Percentiles rank a stretch among this genome's conserved stretches.
Evolutionary conservation across 2,329 filamentous ascomycete genomes (phyloP).

Genomic region (Scleromitrula shiraiana): DNA sequence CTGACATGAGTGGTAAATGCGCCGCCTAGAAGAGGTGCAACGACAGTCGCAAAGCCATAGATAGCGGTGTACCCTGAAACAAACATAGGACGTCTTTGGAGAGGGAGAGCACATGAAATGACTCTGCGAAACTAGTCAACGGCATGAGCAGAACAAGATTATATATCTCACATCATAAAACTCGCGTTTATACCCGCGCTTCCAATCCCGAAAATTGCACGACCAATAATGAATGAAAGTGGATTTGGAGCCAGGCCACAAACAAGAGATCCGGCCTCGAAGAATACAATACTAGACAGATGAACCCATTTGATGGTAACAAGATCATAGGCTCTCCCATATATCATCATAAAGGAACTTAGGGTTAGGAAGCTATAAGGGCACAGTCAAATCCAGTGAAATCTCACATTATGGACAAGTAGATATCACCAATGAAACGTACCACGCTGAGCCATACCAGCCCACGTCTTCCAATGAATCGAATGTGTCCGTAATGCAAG

Average conservation of each 20-base stretch:
- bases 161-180: conserved; percentile 4
- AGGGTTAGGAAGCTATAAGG: neutral
- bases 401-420: neutral
- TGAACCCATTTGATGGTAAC: neutral
- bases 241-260: neutral
- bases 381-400: neutral
- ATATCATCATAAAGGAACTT: neutral
- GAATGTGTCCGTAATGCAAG: conserved; percentile 29
- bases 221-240: neutral
- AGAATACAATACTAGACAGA: neutral
- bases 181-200: neutral
- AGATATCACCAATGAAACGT: neutral
- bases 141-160: conserved; percentile 22
- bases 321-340: conserved; percentile 14
- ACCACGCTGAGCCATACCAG: conserved; percentile 34
- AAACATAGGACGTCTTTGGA: neutral
- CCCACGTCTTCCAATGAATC: conserved; percentile 34
- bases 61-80: neutral
- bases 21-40: neutral
- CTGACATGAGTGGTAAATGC: neutral
- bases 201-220: neutral
- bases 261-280: neutral
- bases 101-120: neutral
- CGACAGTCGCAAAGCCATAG: neutral
- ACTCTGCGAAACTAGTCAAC: conserved; percentile 4